Evolutionary conservation across 179 eudicot species (phyloP).

Genomic region (Pouteria campechiana): DNA sequence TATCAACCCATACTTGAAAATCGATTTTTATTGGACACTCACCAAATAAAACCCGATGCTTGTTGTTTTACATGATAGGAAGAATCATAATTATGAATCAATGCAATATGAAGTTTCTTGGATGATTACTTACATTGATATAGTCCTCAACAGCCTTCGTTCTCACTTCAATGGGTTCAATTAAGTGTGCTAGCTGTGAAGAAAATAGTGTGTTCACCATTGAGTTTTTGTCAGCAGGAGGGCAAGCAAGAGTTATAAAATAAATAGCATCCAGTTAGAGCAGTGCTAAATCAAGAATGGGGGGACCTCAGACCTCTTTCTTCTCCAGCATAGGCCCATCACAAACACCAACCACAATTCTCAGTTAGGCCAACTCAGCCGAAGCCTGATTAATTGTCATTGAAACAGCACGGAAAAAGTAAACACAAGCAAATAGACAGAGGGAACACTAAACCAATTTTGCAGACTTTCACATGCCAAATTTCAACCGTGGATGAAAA

Average conservation of each 20-base stretch:
- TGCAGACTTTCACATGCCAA: too few relatives aligned
- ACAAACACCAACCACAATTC: constrained; percentile 77
- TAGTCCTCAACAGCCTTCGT: constrained; percentile 55
- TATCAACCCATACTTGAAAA: too few relatives aligned
- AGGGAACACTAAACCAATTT: too few relatives aligned
- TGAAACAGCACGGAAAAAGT: too few relatives aligned
- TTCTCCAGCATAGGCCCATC: constrained; percentile 77
- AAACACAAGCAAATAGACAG: too few relatives aligned
- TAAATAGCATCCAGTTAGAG: neutral
- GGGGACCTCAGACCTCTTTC: constrained; percentile 39
- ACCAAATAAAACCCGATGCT: too few relatives aligned
- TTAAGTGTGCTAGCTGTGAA: constrained; percentile 71
- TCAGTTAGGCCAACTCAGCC: constrained; percentile 49
- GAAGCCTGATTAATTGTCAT: constrained; percentile 33
- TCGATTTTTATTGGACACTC: too few relatives aligned
- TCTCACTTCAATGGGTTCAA: constrained; percentile 66
- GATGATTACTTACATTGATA: constrained; percentile 60
- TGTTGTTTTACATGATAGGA: too few relatives aligned
- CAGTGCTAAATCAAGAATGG: neutral
- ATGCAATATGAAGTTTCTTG: too few relatives aligned
- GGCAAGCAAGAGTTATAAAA: neutral
- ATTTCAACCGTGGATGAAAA: too few relatives aligned
- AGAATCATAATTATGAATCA: too few relatives aligned
- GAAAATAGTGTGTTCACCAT: constrained; percentile 1
- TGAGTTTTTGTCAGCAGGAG: neutral